Conservation (phyloP, 805 yeast species). For the Metschnikowia peoriensis region DNA sequence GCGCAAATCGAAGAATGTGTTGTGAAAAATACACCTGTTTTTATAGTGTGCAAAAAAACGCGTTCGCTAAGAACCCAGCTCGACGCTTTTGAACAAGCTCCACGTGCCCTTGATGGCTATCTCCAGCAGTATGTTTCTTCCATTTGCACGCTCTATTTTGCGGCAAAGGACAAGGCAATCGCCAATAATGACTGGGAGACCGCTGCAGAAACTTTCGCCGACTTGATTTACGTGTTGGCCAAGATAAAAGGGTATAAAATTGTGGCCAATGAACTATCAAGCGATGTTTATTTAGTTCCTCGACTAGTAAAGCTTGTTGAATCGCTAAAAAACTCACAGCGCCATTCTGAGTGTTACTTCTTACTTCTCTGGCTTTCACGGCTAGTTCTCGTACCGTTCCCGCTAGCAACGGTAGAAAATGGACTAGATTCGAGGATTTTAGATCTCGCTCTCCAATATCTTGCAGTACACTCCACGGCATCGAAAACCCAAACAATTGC, state of each 20-base stretch:
- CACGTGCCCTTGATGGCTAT: constrained; percentile 47
- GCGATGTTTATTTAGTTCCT: constrained; percentile 53
- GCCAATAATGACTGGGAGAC: background rate
- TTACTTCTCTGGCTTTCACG: constrained; percentile 71
- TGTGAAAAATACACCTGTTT: background rate
- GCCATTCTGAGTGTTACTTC: constrained; percentile 32
- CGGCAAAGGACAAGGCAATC: background rate
- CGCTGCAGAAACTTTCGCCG: constrained; percentile 20
- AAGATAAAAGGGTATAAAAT: constrained; percentile 68
- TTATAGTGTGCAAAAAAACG: background rate
- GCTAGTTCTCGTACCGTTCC: constrained; percentile 70
- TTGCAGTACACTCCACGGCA: constrained; percentile 35
- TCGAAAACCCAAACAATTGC: constrained; percentile 62
- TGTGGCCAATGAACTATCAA: constrained; percentile 56
- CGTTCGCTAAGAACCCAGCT: background rate
- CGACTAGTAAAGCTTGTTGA: constrained; percentile 22
- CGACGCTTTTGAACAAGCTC: constrained; percentile 40
- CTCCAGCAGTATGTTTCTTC: constrained; percentile 27
- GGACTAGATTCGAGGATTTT: constrained; percentile 36
- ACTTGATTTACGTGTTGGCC: constrained; percentile 55
- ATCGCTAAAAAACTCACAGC: constrained; percentile 7
- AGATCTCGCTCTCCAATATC: constrained; percentile 27
- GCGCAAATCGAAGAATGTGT: background rate
- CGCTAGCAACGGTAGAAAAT: constrained; percentile 40
- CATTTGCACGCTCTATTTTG: constrained; percentile 1